A percentile compares a stretch with the other conserved stretches of the same genome.
phyloP scores from a whole-genome alignment of 345 rosid genomes.

The Boechera retrofracta region DNA sequence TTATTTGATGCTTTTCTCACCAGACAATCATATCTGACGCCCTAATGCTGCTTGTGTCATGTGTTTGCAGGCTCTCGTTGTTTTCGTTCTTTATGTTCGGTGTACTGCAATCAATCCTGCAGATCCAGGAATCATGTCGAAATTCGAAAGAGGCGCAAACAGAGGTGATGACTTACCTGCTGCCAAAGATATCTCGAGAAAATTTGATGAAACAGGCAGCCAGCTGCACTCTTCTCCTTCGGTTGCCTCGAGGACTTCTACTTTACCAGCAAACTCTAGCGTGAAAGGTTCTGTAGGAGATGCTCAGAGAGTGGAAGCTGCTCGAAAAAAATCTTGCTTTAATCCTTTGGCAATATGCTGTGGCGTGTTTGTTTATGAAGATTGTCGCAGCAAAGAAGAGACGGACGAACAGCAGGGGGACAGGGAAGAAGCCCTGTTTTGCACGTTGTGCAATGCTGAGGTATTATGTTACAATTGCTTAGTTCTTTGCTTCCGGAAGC shows the following conservation, averaged over 20 bases:
- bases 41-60: slow-evolving; percentile 9
- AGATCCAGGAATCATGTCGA: slow-evolving; percentile 98
- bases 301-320: slow-evolving; percentile 48
- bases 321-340: slow-evolving; percentile 46
- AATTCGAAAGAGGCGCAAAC: slow-evolving; percentile 52
- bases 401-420: slow-evolving; percentile 59
- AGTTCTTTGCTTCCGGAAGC: neutral
- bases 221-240: slow-evolving; percentile 74
- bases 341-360: slow-evolving; percentile 69
- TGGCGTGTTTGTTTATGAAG: slow-evolving; percentile 78
- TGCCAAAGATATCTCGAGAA: slow-evolving; percentile 51
- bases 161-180: slow-evolving; percentile 50
- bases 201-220: slow-evolving; percentile 64
- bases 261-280: slow-evolving; percentile 66
- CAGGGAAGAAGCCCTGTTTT: slow-evolving; percentile 84
- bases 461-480: slow-evolving; percentile 46
- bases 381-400: slow-evolving; percentile 74
- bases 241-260: slow-evolving; percentile 75
- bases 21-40: slow-evolving; percentile 12
- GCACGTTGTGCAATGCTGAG: slow-evolving; percentile 98
- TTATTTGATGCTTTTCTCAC: neutral
- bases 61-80: slow-evolving; percentile 76
- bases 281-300: slow-evolving; percentile 70
- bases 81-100: slow-evolving; percentile 90
- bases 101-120: slow-evolving; percentile 99